These are phyloP conservation scores for Gossypium thurberi DNA, from an alignment of 345 rosid genomes.

Conservation along the genomic window DNA sequence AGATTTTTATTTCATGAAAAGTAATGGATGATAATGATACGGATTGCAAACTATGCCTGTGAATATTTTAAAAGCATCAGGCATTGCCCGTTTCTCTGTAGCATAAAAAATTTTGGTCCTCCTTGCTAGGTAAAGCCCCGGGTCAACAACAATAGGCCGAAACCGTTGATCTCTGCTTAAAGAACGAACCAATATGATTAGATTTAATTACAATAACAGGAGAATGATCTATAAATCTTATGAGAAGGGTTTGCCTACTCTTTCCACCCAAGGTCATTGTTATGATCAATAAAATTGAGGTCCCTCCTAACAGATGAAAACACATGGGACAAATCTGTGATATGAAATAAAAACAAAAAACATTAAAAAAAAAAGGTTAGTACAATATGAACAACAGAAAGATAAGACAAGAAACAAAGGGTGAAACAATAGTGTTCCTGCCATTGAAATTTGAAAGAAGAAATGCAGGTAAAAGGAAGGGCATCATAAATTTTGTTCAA, in stretches of 20 bases:
- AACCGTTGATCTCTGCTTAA: constrained; percentile 64
- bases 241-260: constrained; percentile 52
- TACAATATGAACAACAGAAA: neutral
- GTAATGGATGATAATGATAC: neutral
- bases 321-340: constrained; percentile 75
- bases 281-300: constrained; percentile 88
- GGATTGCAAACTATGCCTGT: constrained; percentile 51
- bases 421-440: neutral
- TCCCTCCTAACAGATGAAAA: constrained; percentile 75
- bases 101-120: constrained; percentile 82
- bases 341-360: constrained; percentile 4
- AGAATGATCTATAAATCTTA: constrained; percentile 3
- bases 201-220: constrained; percentile 2
- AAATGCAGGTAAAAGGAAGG: neutral
- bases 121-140: constrained; percentile 80
- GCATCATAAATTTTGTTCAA: neutral
- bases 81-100: constrained; percentile 69
- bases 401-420: neutral
- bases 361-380: neutral
- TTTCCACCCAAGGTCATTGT: constrained; percentile 98
- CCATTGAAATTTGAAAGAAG: neutral
- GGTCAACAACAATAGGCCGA: constrained; percentile 89
- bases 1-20: neutral
- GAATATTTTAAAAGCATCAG: constrained; percentile 83
- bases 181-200: constrained; percentile 11